phyloP scores from a whole-genome alignment of 495 filamentous ascomycete species.

The Penicillium parvum region DNA sequence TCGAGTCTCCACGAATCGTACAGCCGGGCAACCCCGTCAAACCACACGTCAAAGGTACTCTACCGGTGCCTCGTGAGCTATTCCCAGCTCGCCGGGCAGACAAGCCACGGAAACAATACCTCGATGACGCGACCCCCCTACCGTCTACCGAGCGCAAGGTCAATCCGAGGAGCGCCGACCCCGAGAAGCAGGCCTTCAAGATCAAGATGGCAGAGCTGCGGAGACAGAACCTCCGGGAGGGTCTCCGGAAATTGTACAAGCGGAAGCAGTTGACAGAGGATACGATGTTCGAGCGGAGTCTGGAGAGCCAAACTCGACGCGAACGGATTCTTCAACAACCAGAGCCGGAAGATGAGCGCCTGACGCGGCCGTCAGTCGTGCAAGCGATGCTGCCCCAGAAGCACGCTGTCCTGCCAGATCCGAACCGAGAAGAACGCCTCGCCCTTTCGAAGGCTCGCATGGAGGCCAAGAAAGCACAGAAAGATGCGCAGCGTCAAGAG shows the following conservation, averaged over 20 bases:
- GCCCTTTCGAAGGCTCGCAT: conserved; percentile 39
- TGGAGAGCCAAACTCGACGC: conserved; percentile 36
- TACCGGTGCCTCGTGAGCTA: conserved; percentile 64
- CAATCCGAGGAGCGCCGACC: conserved; percentile 32
- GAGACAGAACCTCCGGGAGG: conserved; percentile 59
- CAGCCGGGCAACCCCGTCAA: conserved; percentile 45
- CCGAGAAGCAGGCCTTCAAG: conserved; percentile 59
- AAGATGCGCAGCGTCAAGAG: conserved; percentile 39
- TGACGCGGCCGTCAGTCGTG: conserved; percentile 52
- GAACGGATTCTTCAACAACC: conserved; percentile 45
- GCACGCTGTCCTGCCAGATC: conserved; percentile 38
- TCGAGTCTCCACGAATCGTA: conserved; percentile 57
- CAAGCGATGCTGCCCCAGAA: conserved; percentile 38
- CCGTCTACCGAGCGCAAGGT: conserved; percentile 29
- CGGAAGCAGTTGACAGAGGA: conserved; percentile 49
- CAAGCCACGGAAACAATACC: conserved; percentile 52
- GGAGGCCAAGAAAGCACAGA: conserved; percentile 32
- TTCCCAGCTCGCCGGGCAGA: conserved; percentile 49
- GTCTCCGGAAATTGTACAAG: conserved; percentile 51
- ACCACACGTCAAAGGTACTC: conserved; percentile 60
- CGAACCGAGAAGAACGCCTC: conserved; percentile 44
- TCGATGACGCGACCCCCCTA: conserved; percentile 40
- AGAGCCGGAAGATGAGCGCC: conserved; percentile 55
- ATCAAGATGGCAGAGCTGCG: conserved; percentile 54
- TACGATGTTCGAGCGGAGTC: conserved; percentile 30